Base-by-base conservation (phyloP, 139 green algal genomes). In the Edaphochlamys debaryana region DNA sequence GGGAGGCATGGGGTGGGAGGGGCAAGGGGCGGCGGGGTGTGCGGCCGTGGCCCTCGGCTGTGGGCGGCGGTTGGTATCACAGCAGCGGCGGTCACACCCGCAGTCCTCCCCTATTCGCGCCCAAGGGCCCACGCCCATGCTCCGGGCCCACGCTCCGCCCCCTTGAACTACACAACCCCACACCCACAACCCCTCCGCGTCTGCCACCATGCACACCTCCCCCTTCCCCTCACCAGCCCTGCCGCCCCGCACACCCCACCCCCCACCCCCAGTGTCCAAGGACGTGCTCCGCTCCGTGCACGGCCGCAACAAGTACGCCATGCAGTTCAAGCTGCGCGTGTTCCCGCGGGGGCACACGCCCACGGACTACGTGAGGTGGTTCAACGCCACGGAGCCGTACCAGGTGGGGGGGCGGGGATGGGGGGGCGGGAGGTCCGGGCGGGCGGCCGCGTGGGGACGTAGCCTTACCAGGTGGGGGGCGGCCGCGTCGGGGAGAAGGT, bases 241-340 rank as follows among this genome's bases (percentile, higher is more conserved):
- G 3, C 58, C 22, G 22, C 54, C 20, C 29, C 54, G 6, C 6
- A 9, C 58, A 66, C 58, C 62, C 38, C 62, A 7, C 4, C 62
- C 30, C 27, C 60, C 30, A 37, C 6, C 54, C 5, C 38, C 63
- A 84, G 84, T 77, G 32, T 50, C 29, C 52, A 89, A 89, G 67
- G 41, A 56, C 5, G 30, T 85, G 58, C 72, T 89, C 41, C 22
- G 42, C 23, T 0, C 7, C 3, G 50, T 83, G 69, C 60, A 76
- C 45, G 66, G 66, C 19, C 37, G 75, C 67, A 66, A 69, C 37
- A 85, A 87, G 62, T 9, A 23, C 20, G 50, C 85, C 36, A 77
- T 85, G 32, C 86, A 90, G 68, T 90, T 90, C 60, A 90, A 90
- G 62, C 75, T 87, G 67, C 82, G 85, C 32, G 86, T 90, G 22